Conservation (phyloP, 2,329 filamentous ascomycete genomes). For the Zymoseptoria pseudotritici region DNA sequence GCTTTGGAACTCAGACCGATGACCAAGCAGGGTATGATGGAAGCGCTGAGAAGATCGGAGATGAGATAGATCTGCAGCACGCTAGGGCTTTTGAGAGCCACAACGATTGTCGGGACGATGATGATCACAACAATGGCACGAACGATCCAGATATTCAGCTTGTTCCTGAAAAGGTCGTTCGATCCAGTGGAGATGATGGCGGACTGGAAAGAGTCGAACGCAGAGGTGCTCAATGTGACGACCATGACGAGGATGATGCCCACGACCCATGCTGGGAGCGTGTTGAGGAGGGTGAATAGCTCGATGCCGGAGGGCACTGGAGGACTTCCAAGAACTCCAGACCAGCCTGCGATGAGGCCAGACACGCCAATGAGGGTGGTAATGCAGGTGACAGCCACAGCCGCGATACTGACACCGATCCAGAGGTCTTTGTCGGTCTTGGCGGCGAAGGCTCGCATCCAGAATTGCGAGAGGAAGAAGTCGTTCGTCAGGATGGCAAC, state of each 20-base stretch:
- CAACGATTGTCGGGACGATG: constrained; percentile 66
- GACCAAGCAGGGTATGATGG: constrained; percentile 65
- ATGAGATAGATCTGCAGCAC: constrained; percentile 79
- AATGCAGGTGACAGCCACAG: constrained; percentile 57
- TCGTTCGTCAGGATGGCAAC: constrained; percentile 76
- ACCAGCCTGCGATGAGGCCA: constrained; percentile 72
- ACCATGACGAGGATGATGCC: constrained; percentile 77
- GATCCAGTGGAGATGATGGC: constrained; percentile 73
- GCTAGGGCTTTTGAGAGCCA: constrained; percentile 65
- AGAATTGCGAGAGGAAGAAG: constrained; percentile 79
- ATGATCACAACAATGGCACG: constrained; percentile 61
- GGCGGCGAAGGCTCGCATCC: constrained; percentile 76
- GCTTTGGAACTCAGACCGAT: constrained; percentile 59
- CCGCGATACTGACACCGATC: constrained; percentile 65
- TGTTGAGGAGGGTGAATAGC: constrained; percentile 66
- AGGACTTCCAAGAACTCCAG: constrained; percentile 59
- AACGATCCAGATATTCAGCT: constrained; percentile 67
- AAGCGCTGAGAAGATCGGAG: constrained; percentile 69
- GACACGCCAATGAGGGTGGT: constrained; percentile 65
- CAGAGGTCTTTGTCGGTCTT: constrained; percentile 71
- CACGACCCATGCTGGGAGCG: constrained; percentile 72
- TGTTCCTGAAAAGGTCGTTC: constrained; percentile 80
- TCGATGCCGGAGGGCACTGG: constrained; percentile 58
- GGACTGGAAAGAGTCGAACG: constrained; percentile 73
- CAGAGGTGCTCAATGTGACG: constrained; percentile 58